phyloP scores from a whole-genome alignment of 176 grass and related monocot genomes.

The Olyra latifolia region DNA sequence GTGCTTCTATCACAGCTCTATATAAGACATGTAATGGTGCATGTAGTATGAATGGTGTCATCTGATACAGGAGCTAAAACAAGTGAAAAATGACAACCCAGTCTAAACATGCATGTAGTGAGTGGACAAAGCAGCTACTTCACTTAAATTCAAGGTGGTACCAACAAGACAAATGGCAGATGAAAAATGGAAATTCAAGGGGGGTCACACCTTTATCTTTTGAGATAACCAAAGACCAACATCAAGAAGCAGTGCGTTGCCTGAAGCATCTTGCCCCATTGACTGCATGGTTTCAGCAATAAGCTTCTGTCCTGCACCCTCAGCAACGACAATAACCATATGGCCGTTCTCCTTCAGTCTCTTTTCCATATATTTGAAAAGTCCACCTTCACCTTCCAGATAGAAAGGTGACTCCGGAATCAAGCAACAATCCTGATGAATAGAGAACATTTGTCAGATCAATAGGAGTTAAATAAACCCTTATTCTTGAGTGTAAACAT shows the following conservation, averaged over 20 bases:
- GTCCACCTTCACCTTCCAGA: conserved; percentile 85
- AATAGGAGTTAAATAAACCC: neutral
- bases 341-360: conserved; percentile 88
- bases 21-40: neutral
- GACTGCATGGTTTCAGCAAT: conserved; percentile 73
- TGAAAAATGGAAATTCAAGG: neutral
- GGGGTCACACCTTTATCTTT: conserved; percentile 75
- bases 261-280: conserved; percentile 81
- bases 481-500: conserved; percentile 7
- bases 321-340: conserved; percentile 98
- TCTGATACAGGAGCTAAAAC: neutral
- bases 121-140: neutral
- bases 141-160: neutral
- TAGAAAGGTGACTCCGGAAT: conserved; percentile 98
- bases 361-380: conserved; percentile 79
- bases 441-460: conserved; percentile 12
- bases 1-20: neutral
- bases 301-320: conserved; percentile 94
- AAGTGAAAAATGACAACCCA: neutral
- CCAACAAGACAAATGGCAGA: neutral
- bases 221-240: conserved; percentile 98
- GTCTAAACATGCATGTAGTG: neutral
- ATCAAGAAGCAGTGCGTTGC: conserved; percentile 82
- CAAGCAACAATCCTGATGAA: conserved; percentile 87
- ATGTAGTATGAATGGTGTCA: neutral